Evolutionary conservation across 306 rosid species (phyloP), one percentile per base, ranked within the genome.

Genomic region (Prunus salicina): DNA sequence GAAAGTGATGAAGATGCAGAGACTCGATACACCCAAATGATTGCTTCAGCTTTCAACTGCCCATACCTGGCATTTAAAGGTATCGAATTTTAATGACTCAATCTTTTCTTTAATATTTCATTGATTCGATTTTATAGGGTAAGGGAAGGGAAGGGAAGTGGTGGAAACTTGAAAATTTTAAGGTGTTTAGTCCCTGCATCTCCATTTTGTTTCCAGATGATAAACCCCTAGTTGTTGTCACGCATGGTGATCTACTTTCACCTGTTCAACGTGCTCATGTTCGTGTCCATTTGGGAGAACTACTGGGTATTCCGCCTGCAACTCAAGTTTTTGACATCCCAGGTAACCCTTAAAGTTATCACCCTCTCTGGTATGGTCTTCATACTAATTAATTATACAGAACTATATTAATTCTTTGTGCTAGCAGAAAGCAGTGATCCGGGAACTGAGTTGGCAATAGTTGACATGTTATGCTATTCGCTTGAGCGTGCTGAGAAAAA

Each of bases 161-260:
- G 52, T 50, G 63, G 2, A 20, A 75, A 34, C 16, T 18, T 73
- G 43, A 57, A 43, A 1, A 0, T 38, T 5, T 58, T 34, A 20
- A 43, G 67, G 38, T 20, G 12, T 62, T 30, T 64, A 9, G 9
- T 56, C 66, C 14, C 16, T 41, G 4, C 38, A 15, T 19, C 49
- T 60, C 55, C 74, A 12, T 15, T 45, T 69, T 73, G 43, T 68
- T 69, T 32, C 55, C 84, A 91, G 98, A 94, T 91, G 96, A 94
- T 81, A 91, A 90, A 82, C 98, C 98, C 32, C 87, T 86, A 41
- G 80, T 90, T 72, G 93, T 90, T 71, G 75, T 89, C 56, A 91
- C 95, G 18, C 98, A 94, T 76, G 98, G 98, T 28, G 97, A 90
- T 87, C 91, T 90, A 55, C 97, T 94, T 82, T 89, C 93, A 16